Evolutionary conservation across 331 rosid genomes (phyloP), one percentile per base, ranked within the genome.

Genomic region (Prunus yedoensis): DNA sequence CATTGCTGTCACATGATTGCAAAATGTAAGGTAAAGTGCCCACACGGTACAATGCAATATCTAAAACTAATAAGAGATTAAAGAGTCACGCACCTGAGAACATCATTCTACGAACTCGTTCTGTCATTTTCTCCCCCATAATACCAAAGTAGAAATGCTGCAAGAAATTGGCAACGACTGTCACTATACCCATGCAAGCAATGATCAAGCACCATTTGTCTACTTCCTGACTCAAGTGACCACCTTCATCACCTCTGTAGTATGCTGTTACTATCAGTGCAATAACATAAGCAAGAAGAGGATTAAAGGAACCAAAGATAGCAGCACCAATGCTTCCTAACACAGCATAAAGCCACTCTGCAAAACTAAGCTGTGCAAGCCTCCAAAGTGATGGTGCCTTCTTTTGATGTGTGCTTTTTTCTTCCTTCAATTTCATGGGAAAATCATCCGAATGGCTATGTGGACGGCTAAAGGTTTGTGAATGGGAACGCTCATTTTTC

Each of bases 101-200:
- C 99, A 95, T 95, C 99, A 95, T 95, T 95, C 99, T 95, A 79
- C 99, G 85, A 82, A 95, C 99, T 74, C 99, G 90, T 76, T 95
- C 99, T 8, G 99, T 95, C 99, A 95, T 95, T 86, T 95, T 95
- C 93, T 95, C 99, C 72, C 99, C 99, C 99, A 95, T 95, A 59
- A 95, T 95, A 73, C 99, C 99, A 70, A 95, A 95, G 89, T 95
- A 95, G 86, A 95, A 95, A 86, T 95, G 99, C 85, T 95, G 99
- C 84, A 95, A 84, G 82, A 95, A 95, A 85, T 95, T 95, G 85
- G 99, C 99, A 79, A 95, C 83, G 46, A 95, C 99, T 47, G 99
- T 95, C 73, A 92, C 96, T 51, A 92, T 49, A 66, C 99, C 99
- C 97, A 95, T 95, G 90, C 96, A 83, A 57, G 94, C 99, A 89